Conservation (phyloP, 805 yeast genomes). For the Clavispora vitiphila region DNA sequence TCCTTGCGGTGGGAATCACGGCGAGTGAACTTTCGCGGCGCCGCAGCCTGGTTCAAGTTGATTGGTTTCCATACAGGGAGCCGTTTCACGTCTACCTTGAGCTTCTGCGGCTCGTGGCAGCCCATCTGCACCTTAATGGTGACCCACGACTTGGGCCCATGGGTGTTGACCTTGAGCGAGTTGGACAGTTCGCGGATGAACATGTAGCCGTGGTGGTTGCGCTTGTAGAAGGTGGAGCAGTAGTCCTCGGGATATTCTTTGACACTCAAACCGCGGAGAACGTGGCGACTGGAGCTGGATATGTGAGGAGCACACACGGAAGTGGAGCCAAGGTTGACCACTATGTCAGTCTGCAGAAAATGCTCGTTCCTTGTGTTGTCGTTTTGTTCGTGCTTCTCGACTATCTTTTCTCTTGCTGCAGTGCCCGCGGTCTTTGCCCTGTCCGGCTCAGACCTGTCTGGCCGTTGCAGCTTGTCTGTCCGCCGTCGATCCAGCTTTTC, state of each 20-base stretch:
- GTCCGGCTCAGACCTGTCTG: no score
- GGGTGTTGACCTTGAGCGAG: slow-evolving; percentile 22
- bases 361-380: no score
- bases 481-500: no score
- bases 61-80: slow-evolving; percentile 25
- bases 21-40: not conserved
- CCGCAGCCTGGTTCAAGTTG: slow-evolving; percentile 7
- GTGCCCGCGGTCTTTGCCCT: no score
- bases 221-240: slow-evolving; percentile 31
- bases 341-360: no score
- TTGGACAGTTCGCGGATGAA: slow-evolving; percentile 28
- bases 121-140: slow-evolving; percentile 20
- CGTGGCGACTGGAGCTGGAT: not conserved
- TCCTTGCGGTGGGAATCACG: not conserved
- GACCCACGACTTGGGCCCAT: slow-evolving; percentile 24
- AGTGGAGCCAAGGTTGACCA: not conserved
- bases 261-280: not conserved
- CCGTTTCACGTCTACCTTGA: slow-evolving; percentile 23
- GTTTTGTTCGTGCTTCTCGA: no score
- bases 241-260: slow-evolving; percentile 17
- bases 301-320: not conserved
- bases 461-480: no score
- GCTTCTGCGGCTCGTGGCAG: not conserved
- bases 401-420: not conserved
- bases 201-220: slow-evolving; percentile 31